Base-by-base conservation (phyloP, 1,139 yeast genomes). In the Scheffersomyces lignicola region DNA sequence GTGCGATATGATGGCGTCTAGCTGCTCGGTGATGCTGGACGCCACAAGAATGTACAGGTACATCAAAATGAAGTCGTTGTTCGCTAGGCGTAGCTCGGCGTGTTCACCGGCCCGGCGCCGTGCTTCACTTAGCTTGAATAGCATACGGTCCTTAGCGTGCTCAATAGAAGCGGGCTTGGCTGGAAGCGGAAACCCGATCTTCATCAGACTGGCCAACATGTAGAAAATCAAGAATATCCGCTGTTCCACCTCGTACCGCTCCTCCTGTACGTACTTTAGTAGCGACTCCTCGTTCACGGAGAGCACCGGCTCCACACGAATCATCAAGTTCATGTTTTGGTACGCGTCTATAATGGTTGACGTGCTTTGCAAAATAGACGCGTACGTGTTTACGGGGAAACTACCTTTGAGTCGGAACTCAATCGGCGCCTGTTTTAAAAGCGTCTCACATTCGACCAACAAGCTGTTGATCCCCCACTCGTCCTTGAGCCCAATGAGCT, bases 11-110 rank as follows among this genome's bases (percentile, higher is more conserved):
- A 86, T 73, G 29, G 62, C 69, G 40, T 82, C 80, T 47, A 86
- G 60, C 52, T 83, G 88, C 35, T 76, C 76, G 1, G 83, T 72
- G 30, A 86, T 78, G 4, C 82, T 74, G 20, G 82, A 69, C 0
- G 90, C 80, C 23, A 84, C 90, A 53, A 86, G 67, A 30, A 82
- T 74, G 52, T 85, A 86, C 1, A 92, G 79, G 49, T 85, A 86
- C 35, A 86, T 66, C 44, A 86, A 60, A 20, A 86, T 87, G 51
- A 83, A 86, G 50, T 85, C 95, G 41, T 82, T 85, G 45, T 76
- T 75, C 15, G 69, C 69, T 52, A 70, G 60, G 23, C 45, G 51
- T 18, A 45, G 31, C 5, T 55, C 47, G 3, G 44, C 42, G 5
- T 38, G 44, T 7, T 45, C 41, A 13, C 45, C 33, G 18, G 56